Percentiles rank a stretch among this genome's conserved stretches.
phyloP scores from a whole-genome alignment of 192 early-diverging fungal species.

The Paraglomus brasilianum region DNA sequence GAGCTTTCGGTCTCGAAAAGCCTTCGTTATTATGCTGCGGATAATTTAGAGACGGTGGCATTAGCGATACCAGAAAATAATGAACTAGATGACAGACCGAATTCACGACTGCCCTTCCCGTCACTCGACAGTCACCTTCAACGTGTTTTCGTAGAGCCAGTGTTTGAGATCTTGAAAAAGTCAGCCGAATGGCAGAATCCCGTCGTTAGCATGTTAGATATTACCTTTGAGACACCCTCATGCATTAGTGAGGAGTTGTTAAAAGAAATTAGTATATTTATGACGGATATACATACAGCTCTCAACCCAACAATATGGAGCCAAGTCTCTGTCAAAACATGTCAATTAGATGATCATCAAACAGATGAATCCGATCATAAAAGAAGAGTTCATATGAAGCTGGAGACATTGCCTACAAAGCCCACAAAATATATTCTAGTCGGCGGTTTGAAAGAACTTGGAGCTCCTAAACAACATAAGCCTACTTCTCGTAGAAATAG shows the following conservation, averaged over 20 bases:
- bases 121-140: conserved; percentile 29
- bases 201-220: conserved; percentile 41
- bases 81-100: conserved; percentile 15
- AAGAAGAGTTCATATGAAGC: no score
- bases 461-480: conserved; percentile 14
- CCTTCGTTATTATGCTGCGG: conserved; percentile 33
- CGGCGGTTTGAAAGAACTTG: conserved; percentile 51
- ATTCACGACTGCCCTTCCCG: neutral
- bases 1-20: conserved; percentile 46
- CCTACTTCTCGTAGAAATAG: conserved; percentile 41
- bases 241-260: conserved; percentile 57
- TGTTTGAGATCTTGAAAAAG: conserved; percentile 44
- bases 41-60: conserved; percentile 24
- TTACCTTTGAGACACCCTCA: conserved; percentile 44
- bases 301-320: conserved; percentile 42
- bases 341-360: no score
- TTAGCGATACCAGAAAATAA: conserved; percentile 34
- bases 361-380: no score
- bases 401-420: neutral
- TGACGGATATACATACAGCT: conserved; percentile 41
- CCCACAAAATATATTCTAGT: conserved; percentile 47
- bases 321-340: neutral
- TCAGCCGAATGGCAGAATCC: conserved; percentile 49
- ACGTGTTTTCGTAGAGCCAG: conserved; percentile 50
- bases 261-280: conserved; percentile 43